phyloP scores from a whole-genome alignment of 2,329 filamentous ascomycete species.

The Diaporthe batatas region DNA sequence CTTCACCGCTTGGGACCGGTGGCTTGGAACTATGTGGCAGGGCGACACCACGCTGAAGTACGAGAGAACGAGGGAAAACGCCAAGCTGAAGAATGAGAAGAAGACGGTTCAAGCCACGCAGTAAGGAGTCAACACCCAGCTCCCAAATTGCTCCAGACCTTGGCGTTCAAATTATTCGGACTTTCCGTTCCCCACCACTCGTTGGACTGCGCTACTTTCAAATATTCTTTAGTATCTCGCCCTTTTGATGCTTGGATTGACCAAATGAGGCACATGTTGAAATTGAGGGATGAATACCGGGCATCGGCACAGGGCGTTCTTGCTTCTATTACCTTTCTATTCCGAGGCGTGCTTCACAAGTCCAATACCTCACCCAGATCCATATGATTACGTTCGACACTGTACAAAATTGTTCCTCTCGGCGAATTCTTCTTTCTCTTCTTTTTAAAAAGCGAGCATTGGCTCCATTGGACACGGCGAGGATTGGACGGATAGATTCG shows the following conservation, averaged over 20 bases:
- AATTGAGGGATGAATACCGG: conserved; percentile 20
- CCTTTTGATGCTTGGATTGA: conserved; percentile 31
- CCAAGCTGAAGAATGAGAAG: conserved; percentile 56
- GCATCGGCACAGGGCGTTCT: conserved; percentile 36
- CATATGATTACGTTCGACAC: not conserved
- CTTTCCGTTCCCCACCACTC: not conserved
- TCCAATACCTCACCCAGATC: not conserved
- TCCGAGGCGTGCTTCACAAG: not conserved
- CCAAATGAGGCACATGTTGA: conserved; percentile 22
- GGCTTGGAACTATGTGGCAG: conserved; percentile 86
- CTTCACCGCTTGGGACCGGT: conserved; percentile 94
- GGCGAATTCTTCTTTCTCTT: not conserved
- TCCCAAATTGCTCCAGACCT: not conserved
- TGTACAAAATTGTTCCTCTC: conserved; percentile 24
- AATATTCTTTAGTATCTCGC: not conserved
- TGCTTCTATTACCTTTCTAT: not conserved
- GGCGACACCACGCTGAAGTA: conserved; percentile 67
- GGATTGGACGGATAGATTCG: conserved; percentile 21
- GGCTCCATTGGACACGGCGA: conserved; percentile 14
- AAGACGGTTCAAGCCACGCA: conserved; percentile 46
- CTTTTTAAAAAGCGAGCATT: not conserved
- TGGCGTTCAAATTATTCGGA: conserved; percentile 1
- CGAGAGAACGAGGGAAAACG: conserved; percentile 53
- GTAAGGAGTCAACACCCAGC: conserved; percentile 3
- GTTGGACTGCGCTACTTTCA: conserved; percentile 18